phyloP scores from a whole-genome alignment of 2,329 filamentous ascomycete genomes.

The Paecilomyces dactylethromorphus region DNA sequence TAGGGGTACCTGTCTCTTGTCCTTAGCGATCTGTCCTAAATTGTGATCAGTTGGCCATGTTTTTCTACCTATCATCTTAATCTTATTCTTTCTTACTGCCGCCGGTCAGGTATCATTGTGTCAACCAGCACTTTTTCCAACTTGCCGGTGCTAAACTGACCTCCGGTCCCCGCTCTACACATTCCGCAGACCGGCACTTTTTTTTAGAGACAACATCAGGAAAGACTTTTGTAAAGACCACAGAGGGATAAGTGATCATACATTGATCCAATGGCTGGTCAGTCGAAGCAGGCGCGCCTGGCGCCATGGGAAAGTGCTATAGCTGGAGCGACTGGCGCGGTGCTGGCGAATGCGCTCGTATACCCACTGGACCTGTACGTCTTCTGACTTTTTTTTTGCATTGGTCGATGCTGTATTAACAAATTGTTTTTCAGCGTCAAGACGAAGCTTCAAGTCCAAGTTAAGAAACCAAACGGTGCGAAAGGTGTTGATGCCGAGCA shows the following conservation, averaged over 20 bases:
- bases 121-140: not conserved
- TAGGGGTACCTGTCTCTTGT: not conserved
- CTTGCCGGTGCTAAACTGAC: not conserved
- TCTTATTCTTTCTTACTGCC: not conserved
- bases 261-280: constrained; percentile 42
- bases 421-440: constrained; percentile 63
- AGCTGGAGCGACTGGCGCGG: constrained; percentile 85
- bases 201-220: not conserved
- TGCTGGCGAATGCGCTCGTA: constrained; percentile 88
- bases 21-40: not conserved
- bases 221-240: not conserved
- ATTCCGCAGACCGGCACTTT: not conserved
- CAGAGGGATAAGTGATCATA: not conserved
- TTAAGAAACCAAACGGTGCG: constrained; percentile 54
- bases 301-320: constrained; percentile 91
- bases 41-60: not conserved
- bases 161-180: constrained; percentile 7
- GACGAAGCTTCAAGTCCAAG: constrained; percentile 90
- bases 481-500: constrained; percentile 54
- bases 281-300: constrained; percentile 61
- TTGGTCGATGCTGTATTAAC: constrained; percentile 9
- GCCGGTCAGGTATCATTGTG: not conserved
- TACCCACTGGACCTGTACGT: constrained; percentile 95
- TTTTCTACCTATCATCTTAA: not conserved
- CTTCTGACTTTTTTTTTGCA: not conserved